Percentiles rank a stretch among this genome's conserved stretches.
These are phyloP conservation scores for Pyrenopolyporus hunteri DNA, from an alignment of 495 filamentous ascomycete genomes.

Conservation along the genomic window DNA sequence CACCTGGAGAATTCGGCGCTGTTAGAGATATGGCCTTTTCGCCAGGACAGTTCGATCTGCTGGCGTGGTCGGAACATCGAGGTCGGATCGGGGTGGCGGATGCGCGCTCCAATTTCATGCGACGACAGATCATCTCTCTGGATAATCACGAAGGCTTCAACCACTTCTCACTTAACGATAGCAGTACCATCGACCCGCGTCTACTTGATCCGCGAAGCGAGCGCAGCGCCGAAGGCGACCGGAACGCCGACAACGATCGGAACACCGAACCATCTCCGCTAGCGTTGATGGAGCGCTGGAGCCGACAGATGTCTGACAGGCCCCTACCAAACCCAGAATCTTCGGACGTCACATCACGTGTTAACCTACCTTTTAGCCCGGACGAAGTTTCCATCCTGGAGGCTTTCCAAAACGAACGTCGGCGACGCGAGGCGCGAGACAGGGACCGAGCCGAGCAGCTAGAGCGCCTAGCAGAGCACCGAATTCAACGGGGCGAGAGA, in stretches of 20 bases:
- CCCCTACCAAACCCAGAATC: constrained; percentile 36
- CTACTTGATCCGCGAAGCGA: constrained; percentile 50
- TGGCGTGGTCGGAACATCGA: constrained; percentile 92
- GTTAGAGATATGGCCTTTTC: constrained; percentile 91
- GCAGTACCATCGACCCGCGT: constrained; percentile 57
- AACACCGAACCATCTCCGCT: constrained; percentile 12
- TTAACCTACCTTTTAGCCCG: constrained; percentile 48
- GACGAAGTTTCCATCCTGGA: constrained; percentile 57
- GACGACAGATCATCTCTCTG: constrained; percentile 74
- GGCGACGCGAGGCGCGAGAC: constrained; percentile 48
- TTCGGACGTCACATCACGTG: constrained; percentile 31
- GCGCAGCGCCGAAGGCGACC: constrained; percentile 38
- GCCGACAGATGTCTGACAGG: constrained; percentile 14
- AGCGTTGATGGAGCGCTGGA: constrained; percentile 37
- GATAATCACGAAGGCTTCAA: constrained; percentile 64
- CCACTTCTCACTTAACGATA: constrained; percentile 51
- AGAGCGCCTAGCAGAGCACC: constrained; percentile 43
- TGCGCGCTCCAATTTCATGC: constrained; percentile 74
- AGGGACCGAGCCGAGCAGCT: constrained; percentile 44
- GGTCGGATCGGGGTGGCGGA: constrained; percentile 86
- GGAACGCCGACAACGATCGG: not conserved
- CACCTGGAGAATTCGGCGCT: constrained; percentile 69
- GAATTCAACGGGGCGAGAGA: constrained; percentile 34
- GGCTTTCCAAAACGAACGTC: constrained; percentile 54
- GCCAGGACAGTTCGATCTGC: constrained; percentile 85